Evolutionary conservation across 257 asterid genomes (phyloP).

Genomic region (Gentiana straminea): DNA sequence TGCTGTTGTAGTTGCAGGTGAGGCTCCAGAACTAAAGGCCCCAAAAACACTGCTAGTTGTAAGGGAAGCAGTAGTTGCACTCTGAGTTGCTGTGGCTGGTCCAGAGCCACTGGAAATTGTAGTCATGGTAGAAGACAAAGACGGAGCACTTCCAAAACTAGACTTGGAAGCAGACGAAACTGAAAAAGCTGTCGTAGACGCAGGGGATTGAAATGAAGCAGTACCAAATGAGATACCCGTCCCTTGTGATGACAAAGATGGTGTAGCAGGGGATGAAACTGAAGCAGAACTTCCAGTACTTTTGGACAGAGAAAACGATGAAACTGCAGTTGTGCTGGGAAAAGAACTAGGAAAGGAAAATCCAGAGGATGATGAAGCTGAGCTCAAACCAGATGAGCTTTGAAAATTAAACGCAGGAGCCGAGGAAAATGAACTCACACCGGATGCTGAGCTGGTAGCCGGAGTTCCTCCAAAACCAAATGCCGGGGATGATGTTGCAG

Average conservation of each 20-base stretch:
- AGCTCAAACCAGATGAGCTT: constrained; percentile 1
- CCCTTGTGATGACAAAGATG: constrained; percentile 11
- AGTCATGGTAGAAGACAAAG: constrained; percentile 49
- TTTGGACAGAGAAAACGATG: constrained; percentile 18
- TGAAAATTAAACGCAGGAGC: constrained; percentile 2
- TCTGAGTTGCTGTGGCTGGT: constrained; percentile 23
- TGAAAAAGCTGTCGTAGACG: constrained; percentile 28
- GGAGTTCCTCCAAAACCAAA: constrained; percentile 9
- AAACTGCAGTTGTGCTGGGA: constrained; percentile 12
- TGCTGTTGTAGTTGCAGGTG: constrained; percentile 28
- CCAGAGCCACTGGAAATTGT: constrained; percentile 23
- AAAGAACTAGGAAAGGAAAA: constrained; percentile 7
- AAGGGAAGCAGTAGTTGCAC: constrained; percentile 25
- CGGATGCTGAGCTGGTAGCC: constrained; percentile 2
- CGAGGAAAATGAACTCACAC: not conserved
- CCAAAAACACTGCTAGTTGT: constrained; percentile 15
- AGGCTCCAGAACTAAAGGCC: constrained; percentile 20
- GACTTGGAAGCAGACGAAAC: constrained; percentile 34
- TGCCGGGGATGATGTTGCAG: constrained; percentile 30
- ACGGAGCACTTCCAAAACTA: constrained; percentile 30
- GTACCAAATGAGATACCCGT: constrained; percentile 41
- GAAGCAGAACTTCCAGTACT: constrained; percentile 19
- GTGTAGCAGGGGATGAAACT: constrained; percentile 9
- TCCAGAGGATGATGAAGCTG: constrained; percentile 11
- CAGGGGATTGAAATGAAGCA: constrained; percentile 28